Base-by-base conservation (phyloP, 2,329 filamentous ascomycete genomes). In the Neonectria hederae region DNA sequence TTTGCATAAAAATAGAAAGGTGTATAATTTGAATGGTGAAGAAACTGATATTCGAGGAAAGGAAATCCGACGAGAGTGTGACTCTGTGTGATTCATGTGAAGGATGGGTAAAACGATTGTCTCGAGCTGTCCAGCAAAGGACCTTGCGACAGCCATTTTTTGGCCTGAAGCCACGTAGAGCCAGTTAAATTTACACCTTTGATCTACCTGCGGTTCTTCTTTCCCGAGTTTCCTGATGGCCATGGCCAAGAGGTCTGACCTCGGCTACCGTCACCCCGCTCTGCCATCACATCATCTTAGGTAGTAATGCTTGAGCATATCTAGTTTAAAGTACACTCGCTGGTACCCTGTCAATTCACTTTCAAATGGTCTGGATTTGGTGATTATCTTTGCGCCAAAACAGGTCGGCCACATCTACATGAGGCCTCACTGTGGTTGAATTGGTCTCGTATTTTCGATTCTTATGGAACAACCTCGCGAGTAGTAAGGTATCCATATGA, bases 221-320 rank as follows among this genome's bases (percentile, higher is more conserved):
- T 63, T 63, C 51, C 60, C 60, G 51, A 38, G n/a, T 45, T 19
- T 24, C 35, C 14, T 40, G 49, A 42, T 21, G 45, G 28, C 40
- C 42, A 28, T 54, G 49, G 54, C 32, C 43, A 59, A 49, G 28
- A 22, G 21, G 11, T 53, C 7, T 26, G 26, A 63, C 60, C 60
- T 63, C 60, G 60, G 60, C 21, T 42, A 40, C 24, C 10, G 2
- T 32, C 54, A 63, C 60, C 54, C 60, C 60, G 60, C 60, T 49
- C 54, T 30, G 42, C 30, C 14, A 17, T 24, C 32, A 19, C 49
- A 49, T 40, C 17, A 10, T n/a, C 5, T 21, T 10, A 5, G n/a
- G 46, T 5, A 35, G 32, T 35, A 35, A n/a, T 46, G 57, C 21
- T 35, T 2, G 19, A 48, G 32, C 2, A 54, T 17, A 4, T 49